Evolutionary conservation across 2,329 filamentous ascomycete genomes (phyloP), one percentile per base, ranked within the genome.

Genomic region (Penicillium hesseltinei): DNA sequence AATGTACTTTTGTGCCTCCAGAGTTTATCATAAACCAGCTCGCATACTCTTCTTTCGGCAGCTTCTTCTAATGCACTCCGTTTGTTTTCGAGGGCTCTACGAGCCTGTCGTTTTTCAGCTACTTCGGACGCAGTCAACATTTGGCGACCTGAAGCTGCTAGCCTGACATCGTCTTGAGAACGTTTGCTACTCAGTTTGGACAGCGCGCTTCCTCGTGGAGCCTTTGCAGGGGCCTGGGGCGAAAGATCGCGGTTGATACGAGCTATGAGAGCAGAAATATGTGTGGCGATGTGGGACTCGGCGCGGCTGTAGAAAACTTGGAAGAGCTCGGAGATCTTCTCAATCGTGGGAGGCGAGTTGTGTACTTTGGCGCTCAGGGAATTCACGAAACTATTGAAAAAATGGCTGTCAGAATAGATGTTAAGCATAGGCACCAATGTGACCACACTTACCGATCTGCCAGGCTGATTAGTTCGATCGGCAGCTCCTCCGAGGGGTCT

Each of bases 91-190:
- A 97, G 79, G 6, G 88, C 80, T 68, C 86, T 90, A 56, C 92
- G 84, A 29, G 90, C 89, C 65, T 86, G 89, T 73, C 92, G 92
- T 62, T 88, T 84, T 60, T 92, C 86, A 0, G 88, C 85, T 46
- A 96, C 86, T 73, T 99, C 94, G 4, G 91, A 86, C 0, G 89
- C 81, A 3, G 94, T 97, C 60, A 97, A 84, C 91, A 99, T 95
- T 75, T 94, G 91, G 68, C 92, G 91, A 62, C 86, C 84, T 10
- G 76, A 68, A 45, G 84, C 80, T 25, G 53, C 55, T 33, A 57
- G 60, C 44, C 63, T 64, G 27, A 67, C 63, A 62, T 76, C 61
- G 56, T 77, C 70, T n/a, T 68, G 62, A 17, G 60, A 61, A 25
- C 53, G 62, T 66, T 74, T 81, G 81, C 58, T 75, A 63, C 69